Conservation (phyloP, 805 yeast species). For the Candida khao-thaluensis region DNA sequence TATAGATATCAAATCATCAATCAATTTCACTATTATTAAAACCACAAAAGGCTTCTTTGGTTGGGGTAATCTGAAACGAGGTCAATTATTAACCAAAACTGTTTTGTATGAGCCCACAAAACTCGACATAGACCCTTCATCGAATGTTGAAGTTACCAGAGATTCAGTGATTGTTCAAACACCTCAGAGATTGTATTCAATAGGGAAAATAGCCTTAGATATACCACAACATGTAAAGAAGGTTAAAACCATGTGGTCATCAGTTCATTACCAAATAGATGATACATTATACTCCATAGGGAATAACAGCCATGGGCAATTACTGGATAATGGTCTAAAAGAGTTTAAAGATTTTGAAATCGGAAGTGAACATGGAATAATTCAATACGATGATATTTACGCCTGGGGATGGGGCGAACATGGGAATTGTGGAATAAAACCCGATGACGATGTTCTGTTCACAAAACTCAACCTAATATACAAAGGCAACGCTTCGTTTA, state of each 20-base stretch:
- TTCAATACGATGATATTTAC: conserved; percentile 39
- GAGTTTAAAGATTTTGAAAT: conserved; percentile 18
- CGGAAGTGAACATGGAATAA: conserved; percentile 90
- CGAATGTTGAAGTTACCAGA: conserved; percentile 23
- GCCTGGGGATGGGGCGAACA: conserved; percentile 99
- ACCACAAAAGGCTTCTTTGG: conserved; percentile 50
- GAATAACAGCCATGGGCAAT: conserved; percentile 75
- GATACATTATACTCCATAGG: conserved; percentile 51
- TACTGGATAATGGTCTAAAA: conserved; percentile 22
- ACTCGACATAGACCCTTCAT: not conserved
- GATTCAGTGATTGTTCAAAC: conserved; percentile 7
- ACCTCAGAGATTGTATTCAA: conserved; percentile 12
- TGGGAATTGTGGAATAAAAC: conserved; percentile 76
- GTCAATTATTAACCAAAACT: conserved; percentile 41
- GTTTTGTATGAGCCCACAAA: conserved; percentile 9
- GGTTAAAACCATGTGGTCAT: conserved; percentile 70
- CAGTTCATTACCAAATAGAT: conserved; percentile 51
- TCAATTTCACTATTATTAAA: conserved; percentile 45
- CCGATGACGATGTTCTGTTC: conserved; percentile 32
- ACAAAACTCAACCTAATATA: conserved; percentile 36
- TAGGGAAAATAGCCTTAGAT: conserved; percentile 18
- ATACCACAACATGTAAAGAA: conserved; percentile 7
- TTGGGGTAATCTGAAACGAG: conserved; percentile 69
- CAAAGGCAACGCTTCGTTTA: conserved; percentile 24
- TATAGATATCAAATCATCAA: conserved; percentile 31